Evolutionary conservation across 2,329 filamentous ascomycete genomes (phyloP).

Genomic region (Arthrinium puccinioides): DNA sequence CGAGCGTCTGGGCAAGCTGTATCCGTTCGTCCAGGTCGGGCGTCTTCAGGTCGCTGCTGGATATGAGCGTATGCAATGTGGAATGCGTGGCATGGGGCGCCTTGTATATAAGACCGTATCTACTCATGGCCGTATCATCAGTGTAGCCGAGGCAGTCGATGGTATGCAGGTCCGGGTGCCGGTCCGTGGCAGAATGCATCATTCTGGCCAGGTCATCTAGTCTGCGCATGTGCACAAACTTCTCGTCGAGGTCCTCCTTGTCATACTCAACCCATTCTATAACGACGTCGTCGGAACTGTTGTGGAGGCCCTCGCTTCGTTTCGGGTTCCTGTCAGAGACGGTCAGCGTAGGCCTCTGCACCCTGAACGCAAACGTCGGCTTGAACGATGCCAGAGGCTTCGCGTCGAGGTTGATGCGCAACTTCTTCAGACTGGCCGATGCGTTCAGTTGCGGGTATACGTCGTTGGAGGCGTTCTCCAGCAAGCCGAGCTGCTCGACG

Average conservation of each 20-base stretch:
- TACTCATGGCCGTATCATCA: conserved; percentile 28
- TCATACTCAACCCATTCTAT: conserved; percentile 41
- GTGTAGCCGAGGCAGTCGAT: conserved; percentile 40
- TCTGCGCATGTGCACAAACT: conserved; percentile 33
- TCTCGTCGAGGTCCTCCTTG: conserved; percentile 30
- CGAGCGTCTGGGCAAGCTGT: conserved; percentile 32
- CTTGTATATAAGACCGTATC: conserved; percentile 37
- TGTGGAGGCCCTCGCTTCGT: conserved; percentile 18
- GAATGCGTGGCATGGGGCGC: conserved; percentile 27
- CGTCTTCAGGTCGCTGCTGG: conserved; percentile 30
- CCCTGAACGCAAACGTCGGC: conserved; percentile 34
- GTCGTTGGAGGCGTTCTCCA: conserved; percentile 32
- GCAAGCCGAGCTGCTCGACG: conserved; percentile 30
- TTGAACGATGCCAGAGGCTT: conserved; percentile 28
- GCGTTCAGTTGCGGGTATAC: conserved; percentile 34
- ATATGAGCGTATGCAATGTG: conserved; percentile 32
- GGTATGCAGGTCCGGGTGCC: conserved; percentile 38
- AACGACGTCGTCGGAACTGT: conserved; percentile 25
- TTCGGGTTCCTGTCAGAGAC: conserved; percentile 8
- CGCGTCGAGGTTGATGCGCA: conserved; percentile 38
- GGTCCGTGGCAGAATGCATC: conserved; percentile 36
- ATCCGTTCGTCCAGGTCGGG: conserved; percentile 37
- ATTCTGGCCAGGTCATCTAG: conserved; percentile 39
- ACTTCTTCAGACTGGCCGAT: conserved; percentile 35
- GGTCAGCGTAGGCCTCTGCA: conserved; percentile 24